A percentile compares a stretch with the other conserved stretches of the same genome.
Evolutionary conservation across 345 rosid genomes (phyloP).

Genomic region (Geranium rotundifolium): DNA sequence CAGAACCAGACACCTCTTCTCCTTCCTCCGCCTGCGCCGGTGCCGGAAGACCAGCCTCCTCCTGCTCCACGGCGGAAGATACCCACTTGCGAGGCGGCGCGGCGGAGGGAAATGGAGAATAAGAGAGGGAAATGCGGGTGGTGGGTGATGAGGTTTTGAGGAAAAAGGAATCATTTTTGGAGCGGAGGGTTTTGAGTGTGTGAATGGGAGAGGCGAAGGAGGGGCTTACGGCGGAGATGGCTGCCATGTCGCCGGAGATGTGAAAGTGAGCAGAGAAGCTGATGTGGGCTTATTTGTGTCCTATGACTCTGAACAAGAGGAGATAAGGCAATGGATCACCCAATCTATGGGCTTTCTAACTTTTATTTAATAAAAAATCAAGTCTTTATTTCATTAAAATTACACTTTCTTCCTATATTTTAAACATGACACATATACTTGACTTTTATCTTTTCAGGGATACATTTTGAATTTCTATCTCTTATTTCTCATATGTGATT

Average conservation of each 20-base stretch:
- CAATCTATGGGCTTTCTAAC: too few relatives aligned
- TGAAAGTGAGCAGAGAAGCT: conserved; percentile 3
- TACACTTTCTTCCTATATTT: too few relatives aligned
- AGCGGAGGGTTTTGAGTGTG: conserved; percentile 26
- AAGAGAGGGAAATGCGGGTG: not conserved
- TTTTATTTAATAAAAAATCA: too few relatives aligned
- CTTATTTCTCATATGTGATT: too few relatives aligned
- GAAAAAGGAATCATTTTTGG: conserved; percentile 12
- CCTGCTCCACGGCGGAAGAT: conserved; percentile 36
- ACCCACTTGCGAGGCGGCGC: conserved; percentile 15
- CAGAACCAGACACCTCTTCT: conserved; percentile 12
- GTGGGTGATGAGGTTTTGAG: conserved; percentile 1
- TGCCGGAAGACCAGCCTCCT: conserved; percentile 26
- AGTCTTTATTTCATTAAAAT: too few relatives aligned
- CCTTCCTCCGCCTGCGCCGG: conserved; percentile 16
- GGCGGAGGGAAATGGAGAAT: conserved; percentile 3
- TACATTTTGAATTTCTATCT: too few relatives aligned
- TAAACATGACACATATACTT: too few relatives aligned
- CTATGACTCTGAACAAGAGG: conserved; percentile 20
- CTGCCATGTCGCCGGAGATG: conserved; percentile 4
- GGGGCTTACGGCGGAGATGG: conserved; percentile 35
- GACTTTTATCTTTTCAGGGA: too few relatives aligned
- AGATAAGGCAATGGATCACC: conserved; percentile 2
- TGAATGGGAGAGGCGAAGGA: conserved; percentile 33
- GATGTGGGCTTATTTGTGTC: conserved; percentile 30